phyloP scores from a whole-genome alignment of 768 basidiomycete species.

The Lactarius tabidus region DNA sequence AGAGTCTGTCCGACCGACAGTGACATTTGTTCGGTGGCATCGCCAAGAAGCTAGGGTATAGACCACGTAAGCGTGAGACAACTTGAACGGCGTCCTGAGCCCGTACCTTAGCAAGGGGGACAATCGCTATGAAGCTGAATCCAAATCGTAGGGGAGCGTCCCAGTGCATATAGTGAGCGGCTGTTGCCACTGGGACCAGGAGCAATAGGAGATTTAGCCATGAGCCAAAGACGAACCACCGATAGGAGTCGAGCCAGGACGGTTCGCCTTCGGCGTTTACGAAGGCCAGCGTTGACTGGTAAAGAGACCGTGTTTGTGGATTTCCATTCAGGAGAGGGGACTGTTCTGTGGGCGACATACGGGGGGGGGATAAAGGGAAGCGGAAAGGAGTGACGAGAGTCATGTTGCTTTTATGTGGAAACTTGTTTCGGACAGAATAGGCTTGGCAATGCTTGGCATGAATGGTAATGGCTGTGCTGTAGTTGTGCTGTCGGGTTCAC shows the following conservation, averaged over 20 bases:
- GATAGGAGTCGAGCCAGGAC: slow-evolving; percentile 52
- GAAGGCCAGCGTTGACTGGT: slow-evolving; percentile 37
- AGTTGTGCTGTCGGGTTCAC: background rate
- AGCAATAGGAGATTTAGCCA: slow-evolving; percentile 77
- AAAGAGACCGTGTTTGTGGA: slow-evolving; percentile 39
- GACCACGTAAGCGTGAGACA: background rate
- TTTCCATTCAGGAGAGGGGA: slow-evolving; percentile 27
- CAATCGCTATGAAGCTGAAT: slow-evolving; percentile 77
- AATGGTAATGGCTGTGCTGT: background rate
- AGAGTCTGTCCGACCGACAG: slow-evolving; percentile 77
- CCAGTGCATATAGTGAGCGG: slow-evolving; percentile 65
- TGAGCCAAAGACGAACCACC: slow-evolving; percentile 56
- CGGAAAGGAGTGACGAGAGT: background rate
- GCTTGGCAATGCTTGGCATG: slow-evolving; percentile 9
- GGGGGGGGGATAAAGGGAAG: background rate
- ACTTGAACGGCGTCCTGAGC: background rate
- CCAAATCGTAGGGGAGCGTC: slow-evolving; percentile 70
- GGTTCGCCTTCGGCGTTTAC: slow-evolving; percentile 63
- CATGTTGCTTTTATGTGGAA: background rate
- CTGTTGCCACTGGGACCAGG: slow-evolving; percentile 69
- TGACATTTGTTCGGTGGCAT: slow-evolving; percentile 79
- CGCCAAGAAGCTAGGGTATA: slow-evolving; percentile 57
- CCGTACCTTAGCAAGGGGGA: slow-evolving; percentile 80
- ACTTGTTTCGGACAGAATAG: background rate
- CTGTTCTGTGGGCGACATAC: slow-evolving; percentile 19